Conservation (phyloP, 495 filamentous ascomycete species). For the Xylaria grammica region DNA sequence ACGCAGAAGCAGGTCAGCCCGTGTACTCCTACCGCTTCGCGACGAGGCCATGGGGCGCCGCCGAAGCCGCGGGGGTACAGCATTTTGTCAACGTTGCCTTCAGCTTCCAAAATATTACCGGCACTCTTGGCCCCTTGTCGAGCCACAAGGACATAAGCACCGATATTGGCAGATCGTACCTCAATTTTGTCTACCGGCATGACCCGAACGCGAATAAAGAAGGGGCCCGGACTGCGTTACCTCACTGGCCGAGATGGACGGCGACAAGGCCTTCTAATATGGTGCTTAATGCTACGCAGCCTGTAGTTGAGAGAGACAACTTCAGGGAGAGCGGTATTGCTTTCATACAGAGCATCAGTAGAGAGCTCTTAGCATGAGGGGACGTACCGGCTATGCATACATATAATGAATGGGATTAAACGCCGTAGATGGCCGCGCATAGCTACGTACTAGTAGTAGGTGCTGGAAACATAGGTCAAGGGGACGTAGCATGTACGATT, state of each 20-base stretch:
- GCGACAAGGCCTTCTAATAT: too few relatives aligned
- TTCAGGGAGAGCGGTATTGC: background rate
- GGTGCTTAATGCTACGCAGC: background rate
- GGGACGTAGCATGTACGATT: too few relatives aligned
- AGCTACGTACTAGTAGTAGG: too few relatives aligned
- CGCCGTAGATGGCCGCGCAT: too few relatives aligned
- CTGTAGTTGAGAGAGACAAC: too few relatives aligned
- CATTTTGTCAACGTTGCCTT: constrained; percentile 67
- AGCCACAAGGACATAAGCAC: constrained; percentile 47
- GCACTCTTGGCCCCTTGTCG: constrained; percentile 51
- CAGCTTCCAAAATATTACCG: constrained; percentile 62
- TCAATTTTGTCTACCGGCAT: constrained; percentile 55
- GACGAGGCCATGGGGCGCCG: constrained; percentile 46
- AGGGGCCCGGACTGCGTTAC: background rate
- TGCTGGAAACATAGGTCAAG: too few relatives aligned
- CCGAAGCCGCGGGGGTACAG: constrained; percentile 45
- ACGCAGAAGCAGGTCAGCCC: constrained; percentile 47
- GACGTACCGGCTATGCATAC: background rate
- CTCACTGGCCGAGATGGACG: background rate
- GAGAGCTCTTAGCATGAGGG: background rate
- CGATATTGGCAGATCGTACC: constrained; percentile 61
- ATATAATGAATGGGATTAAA: too few relatives aligned
- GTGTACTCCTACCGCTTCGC: constrained; percentile 71
- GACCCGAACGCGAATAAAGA: constrained; percentile 51
- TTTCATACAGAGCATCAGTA: background rate